Evolutionary conservation across 306 rosid species (phyloP), one percentile per base, ranked within the genome.

Genomic region (Ceratonia siliqua): DNA sequence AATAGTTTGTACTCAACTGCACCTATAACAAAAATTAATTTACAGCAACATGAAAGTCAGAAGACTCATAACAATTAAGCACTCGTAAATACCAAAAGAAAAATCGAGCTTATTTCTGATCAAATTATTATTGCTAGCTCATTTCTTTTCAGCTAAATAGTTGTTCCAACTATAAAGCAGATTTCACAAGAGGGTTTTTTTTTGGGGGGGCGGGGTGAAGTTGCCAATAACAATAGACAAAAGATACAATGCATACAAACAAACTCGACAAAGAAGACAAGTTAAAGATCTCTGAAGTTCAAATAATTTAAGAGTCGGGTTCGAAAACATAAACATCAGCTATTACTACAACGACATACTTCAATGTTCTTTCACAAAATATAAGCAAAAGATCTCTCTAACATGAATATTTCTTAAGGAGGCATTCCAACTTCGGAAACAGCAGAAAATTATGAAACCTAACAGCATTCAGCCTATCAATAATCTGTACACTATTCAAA

Each of bases 1-100:
- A 94, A 94, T 81, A 94, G 82, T 81, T 94, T 94, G 96, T 84
- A 91, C 84, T 94, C 98, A 35, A 89, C 92, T 28, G 98, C 98
- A 83, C 98, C 98, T 94, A 72, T 74, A 69, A 76, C 71, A 49
- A 64, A 62, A 57, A 70, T 79, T 52, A 55, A 58, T 45, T 67
- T 77, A 74, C 50, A 91, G 78, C 57, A 68, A 76, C 71, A 73
- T 3, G 45, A 77, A 77, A 18, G 55, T 45, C 46, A 8, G 72
- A 76, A 54, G 41, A 79, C 33, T 21, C 18, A 2, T 10, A 53
- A 38, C 32, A 21, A 62, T 2, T 10, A 18, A 1, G 3, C 14
- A 14, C 6, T 20, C 5, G 20, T 1, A 6, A 6, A 35, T 9
- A 35, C 30, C 28, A 22, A 35, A 35, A 7, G 2, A 33, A 59